Base-by-base conservation (phyloP, 805 yeast species). In the Metschnikowia baotianmanensis region DNA sequence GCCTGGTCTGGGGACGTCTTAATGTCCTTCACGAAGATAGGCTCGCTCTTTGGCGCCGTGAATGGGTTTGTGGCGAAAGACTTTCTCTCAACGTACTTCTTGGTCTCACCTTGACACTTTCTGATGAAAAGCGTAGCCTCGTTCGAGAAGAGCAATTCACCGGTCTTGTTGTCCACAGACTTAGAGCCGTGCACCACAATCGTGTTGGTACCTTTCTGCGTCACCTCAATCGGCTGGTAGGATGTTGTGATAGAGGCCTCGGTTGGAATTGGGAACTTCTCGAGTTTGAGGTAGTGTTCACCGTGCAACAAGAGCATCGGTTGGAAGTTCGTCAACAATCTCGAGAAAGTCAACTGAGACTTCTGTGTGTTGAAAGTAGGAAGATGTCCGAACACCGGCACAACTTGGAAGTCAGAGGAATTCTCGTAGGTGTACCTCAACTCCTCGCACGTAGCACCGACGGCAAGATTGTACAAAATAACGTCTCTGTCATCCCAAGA, bases 281-380 rank as follows among this genome's bases (percentile, higher is more conserved):
- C 73, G 48, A 91, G 62, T 64, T 80, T 88, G 53, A 90, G 71
- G 65, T 85, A 91, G 63, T 91, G 97, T 68, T 91, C 99, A 45
- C 98, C 99, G 62, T 91, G 98, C 52, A 91, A 76, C 57, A 91
- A 74, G 65, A 83, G 74, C 79, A 88, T 83, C 46, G 93, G 96
- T 65, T 87, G 86, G 74, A 87, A 91, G 67, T 86, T 81, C 43
- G 81, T 84, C 52, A 91, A 80, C 31, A 82, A 62, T 43, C 73
- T 69, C 46, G 75, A 68, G 59, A 83, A 77, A 25, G 84, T 74
- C 40, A 79, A 61, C 43, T 77, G 77, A 42, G 80, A 69, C 54
- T 75, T 68, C 36, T 72, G 76, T 34, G 81, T 76, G 50, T 76
- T 74, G 80, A 90, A 84, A 46, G 82, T 82, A 27, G 96, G 91